These are phyloP conservation scores for Cladosporium halotolerans DNA, from an alignment of 2,329 filamentous ascomycete species.

Conservation along the genomic window DNA sequence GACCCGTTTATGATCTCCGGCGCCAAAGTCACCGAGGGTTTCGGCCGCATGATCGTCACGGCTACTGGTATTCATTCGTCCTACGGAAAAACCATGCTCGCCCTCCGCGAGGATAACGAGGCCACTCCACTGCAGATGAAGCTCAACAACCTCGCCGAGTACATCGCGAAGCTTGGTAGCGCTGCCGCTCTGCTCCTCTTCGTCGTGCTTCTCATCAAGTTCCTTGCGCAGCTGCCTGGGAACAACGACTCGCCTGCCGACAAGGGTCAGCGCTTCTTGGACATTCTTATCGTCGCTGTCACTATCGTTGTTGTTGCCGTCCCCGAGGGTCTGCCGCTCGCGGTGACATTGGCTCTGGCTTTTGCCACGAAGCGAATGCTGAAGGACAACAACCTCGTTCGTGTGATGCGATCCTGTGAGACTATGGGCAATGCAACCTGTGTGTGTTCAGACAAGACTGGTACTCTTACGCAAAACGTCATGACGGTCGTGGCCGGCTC, in stretches of 20 bases:
- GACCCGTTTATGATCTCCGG: conserved; percentile 87
- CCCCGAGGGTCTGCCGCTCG: conserved; percentile 59
- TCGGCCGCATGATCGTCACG: conserved; percentile 70
- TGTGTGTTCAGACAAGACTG: conserved; percentile 75
- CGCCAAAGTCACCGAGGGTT: conserved; percentile 68
- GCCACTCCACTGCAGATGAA: conserved; percentile 74
- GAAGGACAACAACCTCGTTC: conserved; percentile 66
- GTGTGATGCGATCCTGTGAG: conserved; percentile 60
- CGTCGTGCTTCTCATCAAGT: conserved; percentile 78
- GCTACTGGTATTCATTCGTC: conserved; percentile 67
- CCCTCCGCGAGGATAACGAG: conserved; percentile 67
- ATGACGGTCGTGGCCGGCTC: conserved; percentile 72
- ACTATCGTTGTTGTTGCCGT: conserved; percentile 65
- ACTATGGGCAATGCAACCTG: conserved; percentile 68
- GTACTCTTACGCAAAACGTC: conserved; percentile 67
- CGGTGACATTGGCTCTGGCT: conserved; percentile 61
- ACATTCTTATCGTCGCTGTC: conserved; percentile 58
- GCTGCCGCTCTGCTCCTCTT: conserved; percentile 74
- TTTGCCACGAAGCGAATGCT: conserved; percentile 63
- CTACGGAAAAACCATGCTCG: conserved; percentile 73
- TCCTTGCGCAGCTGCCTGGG: conserved; percentile 61
- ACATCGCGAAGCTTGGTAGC: conserved; percentile 73
- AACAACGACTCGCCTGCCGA: conserved; percentile 53
- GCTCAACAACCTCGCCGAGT: conserved; percentile 69
- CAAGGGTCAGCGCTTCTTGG: conserved; percentile 68